Base-by-base conservation (phyloP, 169 alveolate species). In the Plasmodium malariae region DNA sequence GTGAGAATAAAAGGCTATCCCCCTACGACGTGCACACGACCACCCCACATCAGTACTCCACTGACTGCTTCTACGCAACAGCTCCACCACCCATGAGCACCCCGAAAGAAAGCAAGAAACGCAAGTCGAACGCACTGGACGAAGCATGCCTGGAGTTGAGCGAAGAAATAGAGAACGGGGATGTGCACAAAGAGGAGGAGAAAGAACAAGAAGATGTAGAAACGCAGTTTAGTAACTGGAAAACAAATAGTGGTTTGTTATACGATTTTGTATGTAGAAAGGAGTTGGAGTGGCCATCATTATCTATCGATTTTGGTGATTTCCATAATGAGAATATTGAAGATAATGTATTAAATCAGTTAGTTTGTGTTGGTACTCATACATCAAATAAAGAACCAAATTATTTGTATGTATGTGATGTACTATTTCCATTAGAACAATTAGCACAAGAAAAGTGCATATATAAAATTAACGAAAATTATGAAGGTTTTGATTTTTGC, bases 321-420 rank as follows among this genome's bases (percentile, higher is more conserved):
- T 74, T 12, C 17, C 45, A 62, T 21, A 40, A 74, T 3, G 88
- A 74, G 14, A 74, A 74, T 43, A 24, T n/a, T 1, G 74, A 74
- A 40, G 65, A 60, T n/a, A 74, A 37, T 40, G 76, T 74, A 32
- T 74, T 74, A 40, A 74, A 57, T 26, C 88, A 74, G 43, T 60
- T 60, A 60, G 88, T 74, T 48, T 74, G 88, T 43, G 88, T 74
- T 14, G 88, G 88, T 37, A 74, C 88, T 17, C 88, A 74, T 60
- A 74, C 88, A 48, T 74, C 88, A 1, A 74, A 74, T 74, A 74
- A 74, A 40, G 88, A 74, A 45, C 88, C 76, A 11, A 74, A 74
- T 9, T 74, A 21, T 67, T 51, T 74, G 3, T 74, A 74, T 51
- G 88, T 74, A 17, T 74, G 88, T 60, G 88, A 74, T n/a, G 88